Evolutionary conservation across 2,329 filamentous ascomycete species (phyloP).

Genomic region (Epichloe amarillans): DNA sequence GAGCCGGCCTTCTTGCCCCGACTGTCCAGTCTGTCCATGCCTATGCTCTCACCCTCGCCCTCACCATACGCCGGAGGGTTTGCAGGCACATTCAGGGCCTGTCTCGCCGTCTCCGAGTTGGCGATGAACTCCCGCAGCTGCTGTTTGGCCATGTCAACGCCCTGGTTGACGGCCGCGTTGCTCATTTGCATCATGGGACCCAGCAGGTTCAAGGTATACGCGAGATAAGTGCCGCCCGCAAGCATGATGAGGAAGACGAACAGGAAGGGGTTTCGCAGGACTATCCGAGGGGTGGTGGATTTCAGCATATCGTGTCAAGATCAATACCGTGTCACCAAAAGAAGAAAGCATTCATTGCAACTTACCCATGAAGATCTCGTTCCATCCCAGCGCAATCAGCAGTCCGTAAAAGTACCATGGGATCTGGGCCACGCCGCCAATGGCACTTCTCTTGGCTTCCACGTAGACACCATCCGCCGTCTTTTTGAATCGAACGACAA

Average conservation of each 20-base stretch:
- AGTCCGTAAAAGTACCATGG: constrained; percentile 90
- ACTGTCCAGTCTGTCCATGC: constrained; percentile 47
- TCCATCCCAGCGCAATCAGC: constrained; percentile 89
- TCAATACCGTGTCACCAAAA: no score
- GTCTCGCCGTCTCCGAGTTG: constrained; percentile 69
- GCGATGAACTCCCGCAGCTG: constrained; percentile 81
- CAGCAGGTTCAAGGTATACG: constrained; percentile 87
- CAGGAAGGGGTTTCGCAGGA: constrained; percentile 84
- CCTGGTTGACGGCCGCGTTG: constrained; percentile 77
- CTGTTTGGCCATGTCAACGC: constrained; percentile 82
- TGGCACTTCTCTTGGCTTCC: constrained; percentile 91
- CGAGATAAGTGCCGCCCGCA: constrained; percentile 68
- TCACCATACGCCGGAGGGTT: constrained; percentile 18
- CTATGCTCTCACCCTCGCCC: constrained; percentile 31
- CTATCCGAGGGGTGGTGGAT: constrained; percentile 34
- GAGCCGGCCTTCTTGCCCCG: constrained; percentile 36
- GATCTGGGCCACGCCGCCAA: constrained; percentile 87
- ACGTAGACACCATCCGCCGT: constrained; percentile 95
- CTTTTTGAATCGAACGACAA: constrained; percentile 94
- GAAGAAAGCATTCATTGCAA: neutral
- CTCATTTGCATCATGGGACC: constrained; percentile 93
- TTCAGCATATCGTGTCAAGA: neutral
- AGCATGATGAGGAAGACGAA: constrained; percentile 77
- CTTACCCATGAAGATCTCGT: constrained; percentile 89
- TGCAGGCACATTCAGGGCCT: constrained; percentile 67